Evolutionary conservation across 768 basidiomycete genomes (phyloP).

Genomic region (Calvatia gigantea): DNA sequence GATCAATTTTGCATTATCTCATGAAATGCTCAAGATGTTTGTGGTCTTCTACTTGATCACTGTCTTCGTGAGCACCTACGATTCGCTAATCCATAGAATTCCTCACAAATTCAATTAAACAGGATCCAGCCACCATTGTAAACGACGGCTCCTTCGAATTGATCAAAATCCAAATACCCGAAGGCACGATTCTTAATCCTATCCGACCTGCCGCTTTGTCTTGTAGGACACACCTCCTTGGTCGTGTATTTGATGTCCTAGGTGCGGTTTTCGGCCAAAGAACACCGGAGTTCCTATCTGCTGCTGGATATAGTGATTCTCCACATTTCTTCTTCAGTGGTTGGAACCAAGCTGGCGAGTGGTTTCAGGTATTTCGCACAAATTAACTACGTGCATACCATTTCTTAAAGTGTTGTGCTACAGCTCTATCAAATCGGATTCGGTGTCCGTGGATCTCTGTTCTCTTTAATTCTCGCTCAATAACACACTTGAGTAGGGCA

Average conservation of each 20-base stretch:
- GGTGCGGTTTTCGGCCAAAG: conserved; percentile 24
- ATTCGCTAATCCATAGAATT: background rate
- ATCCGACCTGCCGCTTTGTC: conserved; percentile 26
- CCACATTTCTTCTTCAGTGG: conserved; percentile 28
- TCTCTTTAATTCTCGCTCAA: background rate
- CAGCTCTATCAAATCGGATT: conserved; percentile 27
- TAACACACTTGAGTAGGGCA: conserved; percentile 13
- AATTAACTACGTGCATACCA: background rate
- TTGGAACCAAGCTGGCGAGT: conserved; percentile 22
- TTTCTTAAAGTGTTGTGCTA: background rate
- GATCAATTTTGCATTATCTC: conserved; percentile 20
- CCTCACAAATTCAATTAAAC: no score
- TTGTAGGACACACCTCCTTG: conserved; percentile 26
- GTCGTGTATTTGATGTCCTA: conserved; percentile 25
- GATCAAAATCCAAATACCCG: conserved; percentile 24
- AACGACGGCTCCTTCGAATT: conserved; percentile 29
- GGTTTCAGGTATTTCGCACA: conserved; percentile 21
- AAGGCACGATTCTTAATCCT: conserved; percentile 26
- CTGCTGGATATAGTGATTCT: conserved; percentile 26
- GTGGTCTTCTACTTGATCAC: conserved; percentile 24
- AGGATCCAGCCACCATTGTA: conserved; percentile 25
- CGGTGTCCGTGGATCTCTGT: conserved; percentile 13
- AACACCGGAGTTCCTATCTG: conserved; percentile 24
- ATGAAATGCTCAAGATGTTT: conserved; percentile 23
- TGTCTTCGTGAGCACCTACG: conserved; percentile 17